A percentile compares a stretch with the other conserved stretches of the same genome.
These are phyloP conservation scores for Elaphomyces granulatus DNA, from an alignment of 495 filamentous ascomycete genomes.

Conservation along the genomic window DNA sequence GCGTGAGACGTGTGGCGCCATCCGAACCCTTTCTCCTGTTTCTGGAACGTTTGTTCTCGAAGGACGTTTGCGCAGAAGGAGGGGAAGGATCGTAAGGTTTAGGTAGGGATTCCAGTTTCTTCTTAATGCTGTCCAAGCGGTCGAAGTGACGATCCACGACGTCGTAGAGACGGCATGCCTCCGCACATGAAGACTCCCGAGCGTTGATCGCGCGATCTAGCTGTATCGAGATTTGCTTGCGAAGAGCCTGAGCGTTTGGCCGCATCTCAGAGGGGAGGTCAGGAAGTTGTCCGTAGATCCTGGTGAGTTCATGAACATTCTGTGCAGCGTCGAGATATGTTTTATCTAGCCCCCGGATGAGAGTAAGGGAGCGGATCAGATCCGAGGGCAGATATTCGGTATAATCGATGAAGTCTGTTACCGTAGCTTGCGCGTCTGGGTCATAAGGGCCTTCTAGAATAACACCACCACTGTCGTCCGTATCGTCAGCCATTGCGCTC, in stretches of 20 bases:
- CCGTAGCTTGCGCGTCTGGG: conserved; percentile 85
- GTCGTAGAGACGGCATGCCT: conserved; percentile 68
- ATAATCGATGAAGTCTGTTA: conserved; percentile 91
- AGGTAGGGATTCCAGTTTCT: conserved; percentile 66
- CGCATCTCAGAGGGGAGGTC: conserved; percentile 37
- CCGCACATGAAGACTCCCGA: conserved; percentile 64
- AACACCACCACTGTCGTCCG: conserved; percentile 32
- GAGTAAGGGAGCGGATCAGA: conserved; percentile 73
- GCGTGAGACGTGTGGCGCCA: conserved; percentile 42
- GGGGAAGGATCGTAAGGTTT: conserved; percentile 55
- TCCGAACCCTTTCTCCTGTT: conserved; percentile 26
- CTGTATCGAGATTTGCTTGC: conserved; percentile 59
- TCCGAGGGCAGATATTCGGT: conserved; percentile 95
- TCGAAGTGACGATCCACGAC: conserved; percentile 64
- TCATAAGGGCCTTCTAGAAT: conserved; percentile 44
- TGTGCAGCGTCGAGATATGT: conserved; percentile 50
- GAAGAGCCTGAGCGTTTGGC: conserved; percentile 43
- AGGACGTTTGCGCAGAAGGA: conserved; percentile 26
- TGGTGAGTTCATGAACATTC: conserved; percentile 57
- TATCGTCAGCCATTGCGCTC: conserved; percentile 19
- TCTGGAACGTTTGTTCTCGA: conserved; percentile 41
- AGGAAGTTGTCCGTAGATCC: conserved; percentile 58
- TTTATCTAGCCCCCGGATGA: conserved; percentile 71
- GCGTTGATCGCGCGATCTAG: conserved; percentile 61
- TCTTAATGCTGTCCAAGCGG: conserved; percentile 59